Base-by-base conservation (phyloP, 768 basidiomycete genomes). In the Rhizopogon vinicolor region DNA sequence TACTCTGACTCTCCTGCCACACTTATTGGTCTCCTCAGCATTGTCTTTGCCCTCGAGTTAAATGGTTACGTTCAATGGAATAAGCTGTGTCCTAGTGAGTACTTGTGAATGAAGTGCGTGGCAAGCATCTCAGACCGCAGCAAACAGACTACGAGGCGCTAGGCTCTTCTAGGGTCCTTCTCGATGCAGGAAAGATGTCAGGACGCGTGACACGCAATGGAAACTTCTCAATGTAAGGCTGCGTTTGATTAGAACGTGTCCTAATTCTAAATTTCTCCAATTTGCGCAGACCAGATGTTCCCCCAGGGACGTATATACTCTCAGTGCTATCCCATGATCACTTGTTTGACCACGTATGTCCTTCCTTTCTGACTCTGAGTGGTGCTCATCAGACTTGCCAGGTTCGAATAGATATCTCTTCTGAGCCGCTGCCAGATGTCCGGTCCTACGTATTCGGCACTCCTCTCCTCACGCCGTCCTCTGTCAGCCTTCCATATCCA, bases 31-130 rank as follows among this genome's bases (percentile, higher is more conserved):
- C 56, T 35, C 48, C 54, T 42, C 29, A 60, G 67, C 42, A 42
- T 52, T 51, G 62, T 67, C 45, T 65, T 71, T 45, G 82, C 83
- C 10, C 58, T 83, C 7, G 85, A 89, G 63, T 61, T 92, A 45
- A 62, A 69, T 3, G 90, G 90, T 60, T 77, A 75, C 48, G 70
- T 92, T 10, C 74, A 78, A 44, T 90, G 87, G 86, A 91, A 87
- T 67, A 80, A 82, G n/a, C 58, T 83, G 7, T 90, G 68, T 58
- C 29, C 41, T 40, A 31, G 22, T 55, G 33, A 40, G 46, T 48
- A 10, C 31, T 13, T 48, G 13, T 14, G 46, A 19, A 35, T 8
- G 19, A 35, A 35, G 4, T 48, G 18, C 46, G 31, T 48, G 41
- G 61, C 48, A 16, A 51, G 41, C 39, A 35, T 41, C 41, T 58